Percentiles rank a stretch among this genome's conserved stretches.
Evolutionary conservation across 2,329 filamentous ascomycete species (phyloP).

Genomic region (Periconia macrospinosa): DNA sequence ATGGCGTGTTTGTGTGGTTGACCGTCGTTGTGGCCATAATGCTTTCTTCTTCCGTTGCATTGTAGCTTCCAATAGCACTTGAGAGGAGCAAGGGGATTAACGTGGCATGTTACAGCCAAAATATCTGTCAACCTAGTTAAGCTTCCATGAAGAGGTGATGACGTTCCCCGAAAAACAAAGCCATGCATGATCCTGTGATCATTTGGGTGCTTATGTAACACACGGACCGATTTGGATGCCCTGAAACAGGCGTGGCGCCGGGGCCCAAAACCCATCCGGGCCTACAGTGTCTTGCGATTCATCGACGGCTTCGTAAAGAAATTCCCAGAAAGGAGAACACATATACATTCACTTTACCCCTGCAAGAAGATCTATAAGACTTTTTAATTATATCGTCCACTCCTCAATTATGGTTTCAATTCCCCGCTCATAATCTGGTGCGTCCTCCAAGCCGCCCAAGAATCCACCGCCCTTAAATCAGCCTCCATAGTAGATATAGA

Average conservation of each 20-base stretch:
- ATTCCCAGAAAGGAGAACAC: no score
- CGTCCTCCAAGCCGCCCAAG: no score
- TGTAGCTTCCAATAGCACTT: neutral
- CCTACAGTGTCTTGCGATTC: no score
- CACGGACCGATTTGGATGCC: neutral
- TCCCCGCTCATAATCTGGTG: no score
- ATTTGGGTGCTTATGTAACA: neutral
- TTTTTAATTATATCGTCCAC: no score
- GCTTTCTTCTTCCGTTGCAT: slow-evolving; percentile 32
- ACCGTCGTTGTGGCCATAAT: slow-evolving; percentile 18
- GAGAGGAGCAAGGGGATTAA: no score
- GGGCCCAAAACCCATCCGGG: neutral
- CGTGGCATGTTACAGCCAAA: neutral
- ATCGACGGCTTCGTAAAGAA: no score
- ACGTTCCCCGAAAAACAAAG: neutral
- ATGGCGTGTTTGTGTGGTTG: slow-evolving; percentile 18
- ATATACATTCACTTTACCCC: no score
- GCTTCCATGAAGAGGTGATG: neutral
- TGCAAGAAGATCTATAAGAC: no score
- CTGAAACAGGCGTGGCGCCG: slow-evolving; percentile 4
- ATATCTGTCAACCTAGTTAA: slow-evolving; percentile 7
- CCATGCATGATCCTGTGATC: neutral
- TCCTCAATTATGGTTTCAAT: no score
- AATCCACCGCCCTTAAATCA: no score
- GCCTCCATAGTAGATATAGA: no score